Evolutionary conservation across 2,329 filamentous ascomycete species (phyloP), one percentile per base, ranked within the genome.

Genomic region (Coniochaeta prunicola): DNA sequence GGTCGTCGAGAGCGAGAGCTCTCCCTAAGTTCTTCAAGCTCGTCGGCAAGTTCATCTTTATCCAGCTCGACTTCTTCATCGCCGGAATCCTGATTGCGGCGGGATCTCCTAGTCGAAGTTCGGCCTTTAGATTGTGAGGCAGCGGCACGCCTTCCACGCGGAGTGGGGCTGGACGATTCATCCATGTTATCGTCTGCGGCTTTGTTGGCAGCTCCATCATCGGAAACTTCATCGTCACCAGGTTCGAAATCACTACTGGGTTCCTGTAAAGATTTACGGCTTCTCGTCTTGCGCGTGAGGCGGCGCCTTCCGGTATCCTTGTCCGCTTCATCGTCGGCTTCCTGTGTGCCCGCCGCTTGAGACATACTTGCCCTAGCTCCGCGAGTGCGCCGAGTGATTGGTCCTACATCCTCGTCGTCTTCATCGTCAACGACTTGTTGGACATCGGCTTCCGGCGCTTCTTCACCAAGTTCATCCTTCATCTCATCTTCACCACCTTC

Each of bases 41-140:
- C 86, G 70, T 87, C 84, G 6, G 83, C 84, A 57, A 89, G 71
- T 66, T 89, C 86, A 59, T 88, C 82, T 56, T 81, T 73, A 64
- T 89, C 84, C 19, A 87, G 76, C 45, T 81, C 79, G 61, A 76
- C 78, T 73, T 77, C 83, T 65, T 79, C 86, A 63, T 79, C 86
- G 63, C 71, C 81, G 1, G 83, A 86, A 45, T 80, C 81, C 12
- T 71, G 73, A 13, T 73, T 74, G 34, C 76, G 77, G 42, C 78
- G 77, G n/a, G 79, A 56, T 30, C 54, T 77, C 60, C 71, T 77
- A 59, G 77, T 78, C 53, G 76, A 74, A 8, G 77, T 77, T 53
- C 77, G 72, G 71, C 69, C 67, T 69, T 70, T 59, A 73, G 68
- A 62, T 69, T 70, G 56, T 63, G 45, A 62, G 30, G n/a, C 53